Evolutionary conservation across 2,329 filamentous ascomycete genomes (phyloP).

Genomic region (Ophiostoma fasciatum): DNA sequence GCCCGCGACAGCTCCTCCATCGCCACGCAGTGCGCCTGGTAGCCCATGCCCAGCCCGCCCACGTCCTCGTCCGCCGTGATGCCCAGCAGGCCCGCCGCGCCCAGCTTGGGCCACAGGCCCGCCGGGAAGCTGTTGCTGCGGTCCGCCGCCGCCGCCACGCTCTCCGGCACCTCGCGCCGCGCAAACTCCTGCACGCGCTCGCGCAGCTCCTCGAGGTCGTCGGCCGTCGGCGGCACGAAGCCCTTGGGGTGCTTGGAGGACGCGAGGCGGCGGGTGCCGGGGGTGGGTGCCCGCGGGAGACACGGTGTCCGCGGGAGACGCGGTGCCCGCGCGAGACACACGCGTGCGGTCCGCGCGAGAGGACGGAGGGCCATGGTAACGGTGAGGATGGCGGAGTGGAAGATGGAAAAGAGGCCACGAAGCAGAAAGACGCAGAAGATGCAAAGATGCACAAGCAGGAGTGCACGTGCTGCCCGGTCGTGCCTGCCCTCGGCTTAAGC

Average conservation of each 20-base stretch:
- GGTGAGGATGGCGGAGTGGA: no score
- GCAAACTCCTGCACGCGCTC: conserved; percentile 82
- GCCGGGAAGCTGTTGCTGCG: conserved; percentile 74
- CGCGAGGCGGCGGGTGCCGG: no score
- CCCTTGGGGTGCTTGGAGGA: conserved; percentile 44
- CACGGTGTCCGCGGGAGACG: neutral
- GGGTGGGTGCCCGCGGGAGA: neutral
- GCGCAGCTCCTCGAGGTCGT: conserved; percentile 66
- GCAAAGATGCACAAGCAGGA: no score
- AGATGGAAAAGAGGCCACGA: no score
- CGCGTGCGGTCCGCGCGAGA: no score
- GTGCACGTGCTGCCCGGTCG: no score
- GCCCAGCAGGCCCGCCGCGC: conserved; percentile 79
- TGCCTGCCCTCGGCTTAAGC: no score
- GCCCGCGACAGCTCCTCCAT: conserved; percentile 91
- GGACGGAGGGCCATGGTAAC: no score
- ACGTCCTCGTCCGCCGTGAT: conserved; percentile 89
- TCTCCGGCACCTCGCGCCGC: conserved; percentile 71
- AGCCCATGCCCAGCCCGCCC: conserved; percentile 81
- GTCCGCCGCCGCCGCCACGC: conserved; percentile 73
- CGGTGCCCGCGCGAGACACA: no score
- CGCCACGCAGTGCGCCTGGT: conserved; percentile 89
- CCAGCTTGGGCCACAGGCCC: conserved; percentile 87
- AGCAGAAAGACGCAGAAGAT: no score
- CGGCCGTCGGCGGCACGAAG: conserved; percentile 52